These are phyloP conservation scores for Aspergillus oerlinghausenensis DNA, from an alignment of 2,329 filamentous ascomycete species.

Conservation along the genomic window DNA sequence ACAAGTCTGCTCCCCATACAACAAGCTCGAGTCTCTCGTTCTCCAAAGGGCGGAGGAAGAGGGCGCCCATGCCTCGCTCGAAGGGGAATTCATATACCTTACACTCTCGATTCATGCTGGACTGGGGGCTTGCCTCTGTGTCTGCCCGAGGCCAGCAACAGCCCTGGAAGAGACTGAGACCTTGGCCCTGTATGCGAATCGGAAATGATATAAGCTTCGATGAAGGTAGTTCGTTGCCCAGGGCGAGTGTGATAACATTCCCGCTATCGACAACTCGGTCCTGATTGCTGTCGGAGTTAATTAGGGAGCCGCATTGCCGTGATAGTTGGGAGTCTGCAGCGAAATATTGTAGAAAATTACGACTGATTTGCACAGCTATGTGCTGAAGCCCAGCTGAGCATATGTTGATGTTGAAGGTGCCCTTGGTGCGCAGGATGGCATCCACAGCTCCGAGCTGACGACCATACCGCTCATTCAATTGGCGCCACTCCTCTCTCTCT, in stretches of 20 bases:
- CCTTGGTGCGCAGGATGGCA: conserved; percentile 48
- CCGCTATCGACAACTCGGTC: conserved; percentile 22
- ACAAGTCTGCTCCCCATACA: conserved; percentile 50
- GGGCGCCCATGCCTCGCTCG: conserved; percentile 42
- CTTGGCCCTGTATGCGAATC: conserved; percentile 18
- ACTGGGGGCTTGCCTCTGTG: conserved; percentile 3
- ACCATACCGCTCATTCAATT: conserved; percentile 34
- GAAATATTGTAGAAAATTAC: conserved; percentile 57
- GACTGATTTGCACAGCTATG: conserved; percentile 51
- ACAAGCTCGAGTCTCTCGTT: conserved; percentile 50
- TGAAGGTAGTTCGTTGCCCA: conserved; percentile 19
- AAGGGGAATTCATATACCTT: conserved; percentile 26
- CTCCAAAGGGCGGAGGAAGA: conserved; percentile 49
- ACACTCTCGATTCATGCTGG: conserved; percentile 5
- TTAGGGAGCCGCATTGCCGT: conserved; percentile 13
- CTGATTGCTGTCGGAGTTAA: not conserved
- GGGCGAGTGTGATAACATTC: conserved; percentile 42
- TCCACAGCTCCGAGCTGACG: conserved; percentile 51
- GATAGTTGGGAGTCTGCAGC: conserved; percentile 47
- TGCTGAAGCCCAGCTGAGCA: conserved; percentile 24
- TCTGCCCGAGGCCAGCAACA: not conserved
- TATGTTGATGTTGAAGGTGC: conserved; percentile 40
- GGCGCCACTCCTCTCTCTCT: conserved; percentile 21
- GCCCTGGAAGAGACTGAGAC: conserved; percentile 9
- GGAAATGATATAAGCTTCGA: conserved; percentile 20